phyloP scores from a whole-genome alignment of 352 stramenopile genomes.

The Pythium chondricola region DNA sequence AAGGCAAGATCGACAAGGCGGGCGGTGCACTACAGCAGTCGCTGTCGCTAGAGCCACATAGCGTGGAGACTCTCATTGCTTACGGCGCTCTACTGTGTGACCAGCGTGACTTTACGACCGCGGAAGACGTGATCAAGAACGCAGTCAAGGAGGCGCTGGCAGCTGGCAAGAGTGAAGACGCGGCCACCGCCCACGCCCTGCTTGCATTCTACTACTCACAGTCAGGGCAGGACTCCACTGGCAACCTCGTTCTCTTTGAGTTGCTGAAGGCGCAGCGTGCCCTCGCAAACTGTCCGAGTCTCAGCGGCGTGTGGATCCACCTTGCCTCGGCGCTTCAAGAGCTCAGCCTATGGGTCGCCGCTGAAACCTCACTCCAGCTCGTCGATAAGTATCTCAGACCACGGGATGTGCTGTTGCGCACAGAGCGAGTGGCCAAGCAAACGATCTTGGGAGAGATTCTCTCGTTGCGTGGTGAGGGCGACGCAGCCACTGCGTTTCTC shows the following conservation, averaged over 20 bases:
- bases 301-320: slow-evolving; percentile 56
- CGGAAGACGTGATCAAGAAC: slow-evolving; percentile 40
- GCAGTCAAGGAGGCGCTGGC: slow-evolving; percentile 19
- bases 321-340: slow-evolving; percentile 41
- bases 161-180: no score
- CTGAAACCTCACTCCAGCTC: slow-evolving; percentile 29
- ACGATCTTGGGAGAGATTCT: slow-evolving; percentile 41
- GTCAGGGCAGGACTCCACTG: slow-evolving; percentile 35
- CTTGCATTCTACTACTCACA: slow-evolving; percentile 54
- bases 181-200: slow-evolving; percentile 50
- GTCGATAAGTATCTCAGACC: slow-evolving; percentile 24
- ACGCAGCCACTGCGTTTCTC: slow-evolving; percentile 28
- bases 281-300: slow-evolving; percentile 16
- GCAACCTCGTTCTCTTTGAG: slow-evolving; percentile 63
- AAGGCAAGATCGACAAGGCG: slow-evolving; percentile 46
- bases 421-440: slow-evolving; percentile 47
- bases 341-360: slow-evolving; percentile 32
- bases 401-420: slow-evolving; percentile 31
- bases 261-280: slow-evolving; percentile 45
- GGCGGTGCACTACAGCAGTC: slow-evolving; percentile 49
- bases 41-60: slow-evolving; percentile 38
- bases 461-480: slow-evolving; percentile 18
- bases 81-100: slow-evolving; percentile 60
- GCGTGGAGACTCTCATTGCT: slow-evolving; percentile 32
- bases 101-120: slow-evolving; percentile 35